A percentile compares a stretch with the other conserved stretches of the same genome.
Conservation (phyloP, 768 basidiomycete species). For the Coprinopsis cinerea region DNA sequence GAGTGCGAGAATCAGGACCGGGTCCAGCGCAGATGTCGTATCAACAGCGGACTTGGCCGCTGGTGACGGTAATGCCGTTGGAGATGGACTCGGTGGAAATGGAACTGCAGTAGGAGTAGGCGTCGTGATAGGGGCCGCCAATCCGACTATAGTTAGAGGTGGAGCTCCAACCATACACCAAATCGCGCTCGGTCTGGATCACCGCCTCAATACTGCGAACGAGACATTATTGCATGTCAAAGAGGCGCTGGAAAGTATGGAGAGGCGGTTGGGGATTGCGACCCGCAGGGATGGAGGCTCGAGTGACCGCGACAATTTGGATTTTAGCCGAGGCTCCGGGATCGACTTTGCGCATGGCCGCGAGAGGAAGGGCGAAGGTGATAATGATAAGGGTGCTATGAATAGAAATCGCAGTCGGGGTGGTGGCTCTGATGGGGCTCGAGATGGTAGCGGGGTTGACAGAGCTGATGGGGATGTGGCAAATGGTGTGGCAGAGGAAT, state of each 20-base stretch:
- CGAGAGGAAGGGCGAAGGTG: too few relatives aligned
- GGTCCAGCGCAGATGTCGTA: too few relatives aligned
- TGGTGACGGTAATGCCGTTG: neutral
- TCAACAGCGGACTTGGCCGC: neutral
- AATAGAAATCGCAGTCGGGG: too few relatives aligned
- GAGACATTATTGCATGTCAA: conserved; percentile 23
- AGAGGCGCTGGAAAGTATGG: conserved; percentile 20
- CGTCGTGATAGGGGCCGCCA: too few relatives aligned
- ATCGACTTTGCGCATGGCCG: neutral
- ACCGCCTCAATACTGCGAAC: conserved; percentile 21
- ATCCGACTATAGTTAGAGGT: too few relatives aligned
- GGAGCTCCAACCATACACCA: conserved; percentile 29
- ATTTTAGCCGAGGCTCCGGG: neutral
- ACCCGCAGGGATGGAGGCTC: too few relatives aligned
- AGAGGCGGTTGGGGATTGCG: conserved; percentile 12
- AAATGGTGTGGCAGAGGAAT: neutral
- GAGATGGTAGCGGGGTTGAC: too few relatives aligned
- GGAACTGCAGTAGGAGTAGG: neutral
- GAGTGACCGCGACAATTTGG: neutral
- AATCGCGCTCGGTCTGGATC: conserved; percentile 25
- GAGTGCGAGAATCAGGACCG: too few relatives aligned
- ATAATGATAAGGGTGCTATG: too few relatives aligned
- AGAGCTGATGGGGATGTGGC: neutral
- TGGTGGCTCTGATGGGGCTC: too few relatives aligned
- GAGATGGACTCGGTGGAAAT: neutral